phyloP scores from a whole-genome alignment of 306 rosid species.

The Lathyrus aphaca region DNA sequence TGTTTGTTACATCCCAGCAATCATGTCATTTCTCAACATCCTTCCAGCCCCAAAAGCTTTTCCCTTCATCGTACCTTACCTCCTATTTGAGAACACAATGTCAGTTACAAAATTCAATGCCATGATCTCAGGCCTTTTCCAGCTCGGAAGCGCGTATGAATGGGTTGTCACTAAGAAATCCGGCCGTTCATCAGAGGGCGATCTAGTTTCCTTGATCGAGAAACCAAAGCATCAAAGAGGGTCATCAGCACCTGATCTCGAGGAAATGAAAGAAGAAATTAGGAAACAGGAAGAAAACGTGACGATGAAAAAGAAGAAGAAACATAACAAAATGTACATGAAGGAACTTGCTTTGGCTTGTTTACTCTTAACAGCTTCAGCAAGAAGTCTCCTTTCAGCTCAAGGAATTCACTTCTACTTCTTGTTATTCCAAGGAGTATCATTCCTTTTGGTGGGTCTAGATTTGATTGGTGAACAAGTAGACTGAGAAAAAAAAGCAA shows the following conservation, averaged over 20 bases:
- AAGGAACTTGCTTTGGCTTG: conserved; percentile 92
- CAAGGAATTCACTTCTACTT: conserved; percentile 98
- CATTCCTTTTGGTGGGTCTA: conserved; percentile 88
- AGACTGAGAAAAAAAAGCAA: conserved; percentile 43
- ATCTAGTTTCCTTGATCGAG: conserved; percentile 73
- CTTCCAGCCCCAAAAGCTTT: conserved; percentile 95
- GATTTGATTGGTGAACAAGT: conserved; percentile 96
- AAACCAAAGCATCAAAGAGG: conserved; percentile 76
- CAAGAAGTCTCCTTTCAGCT: conserved; percentile 91
- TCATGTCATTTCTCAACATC: conserved; percentile 94
- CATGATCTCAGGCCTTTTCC: conserved; percentile 95
- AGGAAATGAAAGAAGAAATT: conserved; percentile 79
- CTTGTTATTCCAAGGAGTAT: conserved; percentile 90
- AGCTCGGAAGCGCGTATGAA: conserved; percentile 95
- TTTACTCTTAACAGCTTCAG: conserved; percentile 86
- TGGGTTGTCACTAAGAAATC: conserved; percentile 99
- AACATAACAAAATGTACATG: conserved; percentile 79
- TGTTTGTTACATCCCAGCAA: conserved; percentile 90
- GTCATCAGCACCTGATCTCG: conserved; percentile 70
- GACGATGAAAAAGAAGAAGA: conserved; percentile 61
- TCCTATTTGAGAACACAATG: conserved; percentile 96
- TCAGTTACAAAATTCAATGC: conserved; percentile 97
- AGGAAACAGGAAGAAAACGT: conserved; percentile 52
- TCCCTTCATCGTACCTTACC: conserved; percentile 96
- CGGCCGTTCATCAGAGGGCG: conserved; percentile 94